These are phyloP conservation scores for Tulasnella sp. DNA, from an alignment of 768 basidiomycete species.

Conservation along the genomic window DNA sequence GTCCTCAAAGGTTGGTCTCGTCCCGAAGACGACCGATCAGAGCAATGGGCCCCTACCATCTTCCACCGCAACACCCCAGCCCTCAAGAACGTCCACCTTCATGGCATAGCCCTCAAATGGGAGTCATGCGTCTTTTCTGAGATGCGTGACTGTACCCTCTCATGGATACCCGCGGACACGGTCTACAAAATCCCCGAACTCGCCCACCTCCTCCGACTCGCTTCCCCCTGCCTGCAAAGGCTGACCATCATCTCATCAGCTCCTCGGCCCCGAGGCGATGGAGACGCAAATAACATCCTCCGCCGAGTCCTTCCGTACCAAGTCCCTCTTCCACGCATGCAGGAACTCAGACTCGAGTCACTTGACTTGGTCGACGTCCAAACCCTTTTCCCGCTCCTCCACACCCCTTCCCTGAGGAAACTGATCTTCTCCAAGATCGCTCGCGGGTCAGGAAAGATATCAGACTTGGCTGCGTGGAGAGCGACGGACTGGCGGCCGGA, in stretches of 20 bases:
- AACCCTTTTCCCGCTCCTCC: constrained; percentile 8
- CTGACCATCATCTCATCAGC: constrained; percentile 3
- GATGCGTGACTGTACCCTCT: constrained; percentile 6
- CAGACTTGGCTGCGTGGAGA: background rate
- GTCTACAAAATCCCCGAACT: background rate
- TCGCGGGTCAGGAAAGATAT: background rate
- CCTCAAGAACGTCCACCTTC: constrained; percentile 8
- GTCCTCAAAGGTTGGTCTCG: constrained; percentile 14
- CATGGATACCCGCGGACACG: background rate
- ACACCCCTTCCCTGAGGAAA: constrained; percentile 2
- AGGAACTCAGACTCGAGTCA: constrained; percentile 7
- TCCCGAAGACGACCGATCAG: background rate
- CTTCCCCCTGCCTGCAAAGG: constrained; percentile 2
- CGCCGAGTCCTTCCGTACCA: background rate
- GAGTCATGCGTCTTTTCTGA: constrained; percentile 5
- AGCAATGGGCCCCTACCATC: constrained; percentile 15
- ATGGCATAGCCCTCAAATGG: constrained; percentile 7
- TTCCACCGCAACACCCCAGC: constrained; percentile 10
- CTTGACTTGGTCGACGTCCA: constrained; percentile 9
- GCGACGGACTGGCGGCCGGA: constrained; percentile 5
- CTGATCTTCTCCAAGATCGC: constrained; percentile 9
- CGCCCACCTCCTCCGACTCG: constrained; percentile 4
- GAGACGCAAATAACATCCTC: constrained; percentile 1
- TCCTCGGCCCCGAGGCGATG: background rate
- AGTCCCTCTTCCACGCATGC: background rate